These are phyloP conservation scores for Neovahlkampfia damariscottae DNA, from an alignment of 78 protist genomes.

Conservation along the genomic window DNA sequence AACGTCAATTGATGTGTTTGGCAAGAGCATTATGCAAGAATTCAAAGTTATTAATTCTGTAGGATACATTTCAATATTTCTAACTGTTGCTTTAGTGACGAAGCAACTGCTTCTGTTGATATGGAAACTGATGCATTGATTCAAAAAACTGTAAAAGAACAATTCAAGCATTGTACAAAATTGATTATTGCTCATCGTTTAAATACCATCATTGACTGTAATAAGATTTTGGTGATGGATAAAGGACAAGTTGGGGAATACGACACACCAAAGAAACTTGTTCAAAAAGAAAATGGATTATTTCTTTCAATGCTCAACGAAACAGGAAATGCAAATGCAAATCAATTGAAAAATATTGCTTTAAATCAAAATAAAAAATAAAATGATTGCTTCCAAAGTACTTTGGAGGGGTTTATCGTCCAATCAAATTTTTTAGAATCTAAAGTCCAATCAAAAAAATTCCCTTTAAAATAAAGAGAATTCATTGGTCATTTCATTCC, in stretches of 20 bases:
- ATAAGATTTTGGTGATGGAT: slow-evolving; percentile 47
- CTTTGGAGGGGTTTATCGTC: too few relatives aligned
- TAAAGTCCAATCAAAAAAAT: too few relatives aligned
- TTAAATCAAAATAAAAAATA: too few relatives aligned
- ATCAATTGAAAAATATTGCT: background rate
- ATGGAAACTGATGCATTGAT: slow-evolving; percentile 37
- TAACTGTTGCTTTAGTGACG: too few relatives aligned
- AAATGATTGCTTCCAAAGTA: too few relatives aligned
- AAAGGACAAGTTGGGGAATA: slow-evolving; percentile 23
- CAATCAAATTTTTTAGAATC: too few relatives aligned
- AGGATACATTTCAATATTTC: too few relatives aligned
- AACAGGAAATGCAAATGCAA: background rate
- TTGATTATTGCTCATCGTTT: slow-evolving; percentile 66
- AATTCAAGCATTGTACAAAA: slow-evolving; percentile 36
- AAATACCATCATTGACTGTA: slow-evolving; percentile 34
- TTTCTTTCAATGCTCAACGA: background rate
- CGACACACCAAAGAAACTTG: background rate
- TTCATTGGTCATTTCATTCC: too few relatives aligned
- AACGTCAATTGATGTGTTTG: slow-evolving; percentile 86
- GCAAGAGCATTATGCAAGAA: slow-evolving; percentile 77
- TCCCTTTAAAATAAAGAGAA: too few relatives aligned
- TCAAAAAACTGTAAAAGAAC: slow-evolving; percentile 26
- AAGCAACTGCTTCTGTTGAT: slow-evolving; percentile 57
- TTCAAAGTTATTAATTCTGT: slow-evolving; percentile 44
- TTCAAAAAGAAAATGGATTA: background rate